Base-by-base conservation (phyloP, 306 rosid species). In the Biancaea sappan region DNA sequence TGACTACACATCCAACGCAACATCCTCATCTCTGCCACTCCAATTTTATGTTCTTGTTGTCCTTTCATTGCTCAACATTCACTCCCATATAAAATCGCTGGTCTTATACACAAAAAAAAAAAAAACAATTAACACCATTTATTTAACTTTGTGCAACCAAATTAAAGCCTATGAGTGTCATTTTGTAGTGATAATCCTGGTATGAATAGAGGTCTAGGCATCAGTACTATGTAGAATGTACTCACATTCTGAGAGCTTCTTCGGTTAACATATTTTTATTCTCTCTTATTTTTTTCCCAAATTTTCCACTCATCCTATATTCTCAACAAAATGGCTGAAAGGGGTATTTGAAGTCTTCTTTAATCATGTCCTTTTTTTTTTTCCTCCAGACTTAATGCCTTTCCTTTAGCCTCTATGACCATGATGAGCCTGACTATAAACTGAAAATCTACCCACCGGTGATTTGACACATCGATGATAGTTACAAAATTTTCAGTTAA, bases 351-450 rank as follows among this genome's bases (percentile, higher is more conserved):
- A 58, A 51, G 40, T 69, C 43, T 31, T 22, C 32, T 54, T 73
- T 61, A 58, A 47, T 22, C 18, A 29, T 60, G 6, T 22, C 29
- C 24, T 22, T 59, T 73, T 59, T 58, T n/a, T n/a, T n/a, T n/a
- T n/a, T n/a, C n/a, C n/a, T n/a, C 34, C 24, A 44, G 63, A 70
- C 63, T 35, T 26, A 52, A 24, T 48, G 48, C 37, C 35, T 53
- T 60, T 73, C 44, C 47, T 46, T 40, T 46, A 3, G 48, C 60
- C 24, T 32, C 8, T 19, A 46, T 73, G 56, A 52, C 32, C 58
- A 24, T n/a, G 37, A 56, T 34, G 79, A 31, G 31, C 44, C 38
- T 35, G 64, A 2, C 34, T 65, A 72, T 43, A 43, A 77, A 56
- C 64, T 54, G 21, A 63, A 38, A 56, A 19, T 56, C 16, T 35